Base-by-base conservation (phyloP, 1,284 basidiomycete genomes). In the Ceratobasidium sp. region DNA sequence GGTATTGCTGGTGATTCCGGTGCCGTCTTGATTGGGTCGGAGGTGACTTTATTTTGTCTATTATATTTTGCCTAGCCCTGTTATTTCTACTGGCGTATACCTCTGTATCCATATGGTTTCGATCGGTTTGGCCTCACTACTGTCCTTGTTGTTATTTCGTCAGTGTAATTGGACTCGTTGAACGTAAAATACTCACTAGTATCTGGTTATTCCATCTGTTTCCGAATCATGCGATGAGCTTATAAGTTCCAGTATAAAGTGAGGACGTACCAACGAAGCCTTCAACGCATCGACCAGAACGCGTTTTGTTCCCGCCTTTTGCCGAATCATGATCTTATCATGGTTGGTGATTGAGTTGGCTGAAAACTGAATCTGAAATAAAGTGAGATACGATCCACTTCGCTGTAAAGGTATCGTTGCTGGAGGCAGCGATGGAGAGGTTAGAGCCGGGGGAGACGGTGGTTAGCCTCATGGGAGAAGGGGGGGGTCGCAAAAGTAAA, bases 1-100 rank as follows among this genome's bases (percentile, higher is more conserved):
- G 26, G 26, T 48, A 6, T 48, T 70, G 65, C 3, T 70, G 34
- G 9, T 46, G 3, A 70, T 70, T 58, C 65, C 65, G 46, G 58
- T 60, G 14, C 58, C 34, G 34, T 43, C 58, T 12, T 60, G 23
- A 26, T 39, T 39, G 36, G 34, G 36, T 50, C n/a, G 21, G 57
- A 41, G 34, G 39, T 43, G 23, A 26, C 36, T 55, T 32, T 34
- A 21, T 55, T 55, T 14, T 34, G 21, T 52, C 28, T 3, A 32
- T 53, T 4, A 5, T 53, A 23, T 26, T 53, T 53, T 26, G 10
- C 8, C 10, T 53, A 28, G 50, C n/a, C 10, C 10, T 53, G 23
- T n/a, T 32, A 34, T 30, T 30, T 34, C 14, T 32, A 6, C 34
- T n/a, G 26, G 32, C 14, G 2, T 55, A 34, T 55, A 23, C 16